These are phyloP conservation scores for Pyronema omphalodes DNA, from an alignment of 495 filamentous ascomycete genomes.

Conservation along the genomic window DNA sequence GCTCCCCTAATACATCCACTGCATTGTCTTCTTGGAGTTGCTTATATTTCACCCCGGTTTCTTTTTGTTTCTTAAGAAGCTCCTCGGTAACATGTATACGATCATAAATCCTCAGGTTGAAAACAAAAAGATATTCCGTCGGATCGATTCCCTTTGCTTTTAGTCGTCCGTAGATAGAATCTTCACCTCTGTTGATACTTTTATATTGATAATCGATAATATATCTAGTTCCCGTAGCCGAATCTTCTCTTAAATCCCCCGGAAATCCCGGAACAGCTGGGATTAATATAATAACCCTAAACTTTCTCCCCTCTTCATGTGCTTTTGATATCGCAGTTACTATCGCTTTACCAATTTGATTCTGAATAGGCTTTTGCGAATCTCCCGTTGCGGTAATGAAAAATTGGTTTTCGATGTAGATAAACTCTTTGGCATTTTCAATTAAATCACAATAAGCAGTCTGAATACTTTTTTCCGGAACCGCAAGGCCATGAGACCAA, in stretches of 20 bases:
- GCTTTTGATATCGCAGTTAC: constrained; percentile 76
- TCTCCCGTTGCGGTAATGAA: constrained; percentile 74
- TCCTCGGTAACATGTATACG: constrained; percentile 63
- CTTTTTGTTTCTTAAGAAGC: constrained; percentile 50
- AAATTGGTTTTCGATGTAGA: constrained; percentile 98
- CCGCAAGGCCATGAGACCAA: constrained; percentile 84
- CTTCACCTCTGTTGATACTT: constrained; percentile 73
- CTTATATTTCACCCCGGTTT: constrained; percentile 63
- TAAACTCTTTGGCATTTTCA: constrained; percentile 64
- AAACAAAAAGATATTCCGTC: constrained; percentile 64
- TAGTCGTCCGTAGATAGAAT: constrained; percentile 74
- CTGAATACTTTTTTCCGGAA: constrained; percentile 70
- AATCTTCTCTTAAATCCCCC: constrained; percentile 66
- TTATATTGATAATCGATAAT: constrained; percentile 99
- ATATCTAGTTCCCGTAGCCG: constrained; percentile 67
- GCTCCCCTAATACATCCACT: constrained; percentile 64
- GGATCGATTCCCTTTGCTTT: constrained; percentile 63
- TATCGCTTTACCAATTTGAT: constrained; percentile 69
- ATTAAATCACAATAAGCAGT: constrained; percentile 82
- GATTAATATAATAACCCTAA: constrained; percentile 75
- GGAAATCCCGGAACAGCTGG: constrained; percentile 88
- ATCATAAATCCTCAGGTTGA: constrained; percentile 81
- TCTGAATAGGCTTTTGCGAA: constrained; percentile 66
- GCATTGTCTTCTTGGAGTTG: constrained; percentile 73
- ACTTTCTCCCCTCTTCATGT: constrained; percentile 69